A percentile compares a stretch with the other conserved stretches of the same genome.
Conservation (phyloP, 805 yeast genomes). For the Myxozyma melibiosi region DNA sequence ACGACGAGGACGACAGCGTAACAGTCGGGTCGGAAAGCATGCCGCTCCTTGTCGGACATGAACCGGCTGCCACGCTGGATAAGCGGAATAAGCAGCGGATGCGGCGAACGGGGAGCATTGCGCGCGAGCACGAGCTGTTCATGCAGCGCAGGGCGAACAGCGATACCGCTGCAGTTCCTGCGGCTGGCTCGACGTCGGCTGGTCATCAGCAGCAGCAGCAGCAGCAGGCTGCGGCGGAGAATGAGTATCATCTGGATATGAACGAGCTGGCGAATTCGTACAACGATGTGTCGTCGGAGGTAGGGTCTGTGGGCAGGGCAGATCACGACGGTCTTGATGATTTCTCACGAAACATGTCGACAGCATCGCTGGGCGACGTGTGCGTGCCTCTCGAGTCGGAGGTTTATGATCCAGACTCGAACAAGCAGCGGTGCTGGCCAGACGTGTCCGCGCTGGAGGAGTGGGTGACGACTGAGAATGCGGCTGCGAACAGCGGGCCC, state of each 20-base stretch:
- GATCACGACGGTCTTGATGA: background rate
- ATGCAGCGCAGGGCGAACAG: slow-evolving; percentile 3
- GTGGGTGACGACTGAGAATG: slow-evolving; percentile 70
- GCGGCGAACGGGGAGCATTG: slow-evolving; percentile 15
- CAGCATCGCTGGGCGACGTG: slow-evolving; percentile 81
- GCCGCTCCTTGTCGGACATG: slow-evolving; percentile 1
- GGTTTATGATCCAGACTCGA: slow-evolving; percentile 33
- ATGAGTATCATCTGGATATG: slow-evolving; percentile 1
- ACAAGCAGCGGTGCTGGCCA: slow-evolving; percentile 66
- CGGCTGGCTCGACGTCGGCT: background rate
- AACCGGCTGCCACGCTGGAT: slow-evolving; percentile 10
- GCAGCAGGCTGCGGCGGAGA: background rate
- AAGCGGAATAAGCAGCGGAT: slow-evolving; percentile 15
- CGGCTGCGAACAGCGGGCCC: slow-evolving; percentile 46
- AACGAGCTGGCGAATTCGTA: background rate
- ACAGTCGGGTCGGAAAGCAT: slow-evolving; percentile 2
- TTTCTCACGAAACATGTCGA: slow-evolving; percentile 21
- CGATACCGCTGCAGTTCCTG: background rate
- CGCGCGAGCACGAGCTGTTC: slow-evolving; percentile 13
- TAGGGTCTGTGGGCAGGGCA: background rate
- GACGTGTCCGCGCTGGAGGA: slow-evolving; percentile 75
- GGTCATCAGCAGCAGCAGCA: background rate
- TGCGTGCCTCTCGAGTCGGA: slow-evolving; percentile 74
- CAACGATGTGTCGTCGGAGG: background rate
- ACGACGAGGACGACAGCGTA: slow-evolving; percentile 15